These are phyloP conservation scores for Hypomontagnella submonticulosa DNA, from an alignment of 495 filamentous ascomycete species.

Conservation along the genomic window DNA sequence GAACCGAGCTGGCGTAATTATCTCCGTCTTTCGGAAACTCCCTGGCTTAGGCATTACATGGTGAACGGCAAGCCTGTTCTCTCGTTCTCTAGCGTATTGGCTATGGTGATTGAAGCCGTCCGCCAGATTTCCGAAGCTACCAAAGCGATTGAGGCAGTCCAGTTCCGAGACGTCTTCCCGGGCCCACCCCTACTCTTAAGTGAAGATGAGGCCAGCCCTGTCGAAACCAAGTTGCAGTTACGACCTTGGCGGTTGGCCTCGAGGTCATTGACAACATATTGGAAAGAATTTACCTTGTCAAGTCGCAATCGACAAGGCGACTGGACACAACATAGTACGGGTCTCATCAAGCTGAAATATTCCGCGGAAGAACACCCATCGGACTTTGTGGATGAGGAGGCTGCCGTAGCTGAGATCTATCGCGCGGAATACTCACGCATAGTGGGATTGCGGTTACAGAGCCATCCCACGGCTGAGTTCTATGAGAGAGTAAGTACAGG, in stretches of 20 bases:
- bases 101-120: conserved; percentile 62
- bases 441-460: conserved; percentile 12
- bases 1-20: conserved; percentile 57
- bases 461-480: conserved; percentile 35
- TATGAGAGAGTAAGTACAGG: conserved; percentile 32
- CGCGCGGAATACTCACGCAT: conserved; percentile 40
- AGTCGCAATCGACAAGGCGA: conserved; percentile 41
- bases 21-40: conserved; percentile 50
- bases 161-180: conserved; percentile 47
- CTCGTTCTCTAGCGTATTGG: conserved; percentile 58
- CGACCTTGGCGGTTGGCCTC: conserved; percentile 43
- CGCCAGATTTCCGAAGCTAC: conserved; percentile 51
- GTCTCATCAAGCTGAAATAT: conserved; percentile 47
- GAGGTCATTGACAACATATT: conserved; percentile 42
- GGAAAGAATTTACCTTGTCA: conserved; percentile 43
- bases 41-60: conserved; percentile 59
- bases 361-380: conserved; percentile 29
- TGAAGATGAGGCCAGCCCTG: conserved; percentile 41
- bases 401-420: conserved; percentile 31
- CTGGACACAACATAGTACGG: conserved; percentile 48
- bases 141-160: conserved; percentile 39
- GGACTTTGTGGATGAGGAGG: conserved; percentile 39
- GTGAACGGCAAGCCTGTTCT: conserved; percentile 55
- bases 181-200: conserved; percentile 52
- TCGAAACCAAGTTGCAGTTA: conserved; percentile 54